Evolutionary conservation across 2,329 filamentous ascomycete species (phyloP).

Genomic region (Botrytis aclada): DNA sequence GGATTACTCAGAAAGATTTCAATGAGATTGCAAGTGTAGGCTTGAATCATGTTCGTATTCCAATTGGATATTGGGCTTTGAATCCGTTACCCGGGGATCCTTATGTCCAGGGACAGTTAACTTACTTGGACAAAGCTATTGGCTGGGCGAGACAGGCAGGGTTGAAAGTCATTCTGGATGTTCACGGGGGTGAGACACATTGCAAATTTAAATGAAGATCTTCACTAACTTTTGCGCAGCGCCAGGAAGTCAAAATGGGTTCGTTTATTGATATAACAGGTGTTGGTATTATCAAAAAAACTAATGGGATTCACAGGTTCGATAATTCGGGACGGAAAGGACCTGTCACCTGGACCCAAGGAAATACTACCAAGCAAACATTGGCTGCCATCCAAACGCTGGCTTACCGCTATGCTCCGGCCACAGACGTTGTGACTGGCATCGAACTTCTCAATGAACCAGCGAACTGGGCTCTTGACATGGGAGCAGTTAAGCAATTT

Average conservation of each 20-base stretch:
- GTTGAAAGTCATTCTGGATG: conserved; percentile 63
- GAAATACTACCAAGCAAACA: conserved; percentile 41
- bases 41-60: conserved; percentile 63
- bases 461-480: conserved; percentile 39
- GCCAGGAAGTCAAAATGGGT: conserved; percentile 60
- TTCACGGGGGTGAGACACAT: conserved; percentile 56
- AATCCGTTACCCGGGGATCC: conserved; percentile 52
- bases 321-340: conserved; percentile 60
- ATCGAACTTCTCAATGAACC: conserved; percentile 46
- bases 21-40: conserved; percentile 44
- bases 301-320: conserved; percentile 40
- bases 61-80: conserved; percentile 64
- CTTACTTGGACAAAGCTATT: conserved; percentile 55
- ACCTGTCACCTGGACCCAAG: conserved; percentile 46
- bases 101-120: conserved; percentile 60
- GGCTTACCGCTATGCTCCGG: conserved; percentile 41
- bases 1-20: conserved; percentile 46
- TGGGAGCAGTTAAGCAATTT: conserved; percentile 39
- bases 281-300: not conserved
- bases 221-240: conserved; percentile 39
- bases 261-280: not conserved
- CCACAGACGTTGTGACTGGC: conserved; percentile 43
- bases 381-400: conserved; percentile 41
- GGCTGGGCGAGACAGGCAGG: conserved; percentile 56
- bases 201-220: not conserved